Base-by-base conservation (phyloP, 805 yeast genomes). In the Candida xiaguanensis region DNA sequence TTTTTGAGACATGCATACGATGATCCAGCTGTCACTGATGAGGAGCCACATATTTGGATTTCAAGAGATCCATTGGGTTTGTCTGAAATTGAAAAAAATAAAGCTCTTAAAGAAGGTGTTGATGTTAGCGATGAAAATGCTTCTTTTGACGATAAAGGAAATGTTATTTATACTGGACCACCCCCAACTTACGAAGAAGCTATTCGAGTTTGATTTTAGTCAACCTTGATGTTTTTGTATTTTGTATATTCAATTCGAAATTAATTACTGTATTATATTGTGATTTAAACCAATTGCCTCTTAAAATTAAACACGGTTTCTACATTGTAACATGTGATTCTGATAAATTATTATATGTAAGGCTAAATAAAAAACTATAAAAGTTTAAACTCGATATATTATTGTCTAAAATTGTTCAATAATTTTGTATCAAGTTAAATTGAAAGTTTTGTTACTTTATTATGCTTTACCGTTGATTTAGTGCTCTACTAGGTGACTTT, bases 111-210 rank as follows among this genome's bases (percentile, higher is more conserved):
- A 20, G 68, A 68, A 34, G 72, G 70, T 19, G 75, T 82, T 17
- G 69, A 70, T 42, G 80, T 80, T 5, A 62, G 70, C 29, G 82
- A 83, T 52, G 78, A 67, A 13, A 69, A 75, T 48, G 80, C 93
- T 5, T 56, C 61, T 4, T 74, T 68, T 45, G 71, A 78, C 48
- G 87, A 78, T 32, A 77, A 80, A 64, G 81, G 79, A 31, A 66
- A 66, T 38, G 59, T 74, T 15, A 57, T 55, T 5, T 80, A 70
- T 49, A 65, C 74, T 19, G 86, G 83, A 28, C 76, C 78, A 38
- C 93, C 93, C 36, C 93, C 93, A 3, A 75, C 76, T 35, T 84
- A 77, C 55, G 82, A 77, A 50, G 74, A 68, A 48, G 67, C 70
- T 26, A 53, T 72, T 42, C 67, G 59, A 44, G 54, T 61, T 25